Percentiles rank a stretch among this genome's conserved stretches.
Conservation (phyloP, 768 basidiomycete genomes). For the Pulveroboletus sp. region DNA sequence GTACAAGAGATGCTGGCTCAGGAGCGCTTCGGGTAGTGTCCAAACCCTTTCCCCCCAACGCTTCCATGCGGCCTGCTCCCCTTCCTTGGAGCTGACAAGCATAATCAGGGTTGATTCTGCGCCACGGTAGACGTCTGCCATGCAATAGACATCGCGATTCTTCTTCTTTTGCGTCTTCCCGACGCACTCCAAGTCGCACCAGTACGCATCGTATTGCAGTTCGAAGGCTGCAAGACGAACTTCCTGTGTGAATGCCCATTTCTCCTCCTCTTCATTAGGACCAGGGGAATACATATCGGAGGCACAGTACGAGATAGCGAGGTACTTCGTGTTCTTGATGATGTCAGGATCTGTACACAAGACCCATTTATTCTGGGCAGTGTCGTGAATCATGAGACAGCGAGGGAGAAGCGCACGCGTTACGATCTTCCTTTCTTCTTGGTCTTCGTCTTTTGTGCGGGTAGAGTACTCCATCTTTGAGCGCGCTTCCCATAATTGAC, state of each 20-base stretch:
- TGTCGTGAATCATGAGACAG: constrained; percentile 3
- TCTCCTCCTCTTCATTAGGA: too few species aligned
- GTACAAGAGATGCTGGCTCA: constrained; percentile 1
- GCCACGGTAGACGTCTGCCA: background rate
- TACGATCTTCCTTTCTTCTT: too few species aligned
- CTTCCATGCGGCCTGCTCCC: background rate
- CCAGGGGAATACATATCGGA: too few species aligned
- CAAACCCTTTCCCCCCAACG: constrained; percentile 19
- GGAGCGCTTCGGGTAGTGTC: constrained; percentile 1
- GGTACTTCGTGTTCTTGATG: too few species aligned
- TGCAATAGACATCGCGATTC: background rate
- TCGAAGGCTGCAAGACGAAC: too few species aligned
- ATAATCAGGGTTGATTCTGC: background rate
- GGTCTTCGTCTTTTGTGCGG: too few species aligned
- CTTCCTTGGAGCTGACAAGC: background rate
- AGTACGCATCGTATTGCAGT: too few species aligned
- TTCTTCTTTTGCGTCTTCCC: background rate
- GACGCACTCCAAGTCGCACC: background rate
- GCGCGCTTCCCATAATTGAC: constrained; percentile 21
- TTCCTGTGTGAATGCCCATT: too few species aligned
- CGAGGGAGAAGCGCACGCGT: too few species aligned
- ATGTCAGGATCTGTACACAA: background rate
- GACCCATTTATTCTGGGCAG: constrained; percentile 1
- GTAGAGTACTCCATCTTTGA: background rate
- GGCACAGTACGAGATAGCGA: too few species aligned